These are phyloP conservation scores for Fraxinus latifolia DNA, from an alignment of 305 asterid species.

Conservation along the genomic window DNA sequence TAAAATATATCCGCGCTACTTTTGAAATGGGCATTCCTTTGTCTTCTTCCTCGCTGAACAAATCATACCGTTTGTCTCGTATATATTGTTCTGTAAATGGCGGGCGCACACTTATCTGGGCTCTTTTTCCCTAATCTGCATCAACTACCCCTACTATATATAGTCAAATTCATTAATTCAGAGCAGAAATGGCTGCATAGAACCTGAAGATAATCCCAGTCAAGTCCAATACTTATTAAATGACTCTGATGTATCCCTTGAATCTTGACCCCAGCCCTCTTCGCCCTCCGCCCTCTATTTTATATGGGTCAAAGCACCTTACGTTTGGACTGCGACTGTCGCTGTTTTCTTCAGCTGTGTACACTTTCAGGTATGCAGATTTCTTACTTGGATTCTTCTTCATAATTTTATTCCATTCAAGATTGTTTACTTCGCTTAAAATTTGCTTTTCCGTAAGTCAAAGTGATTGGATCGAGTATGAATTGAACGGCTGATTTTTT, in stretches of 20 bases:
- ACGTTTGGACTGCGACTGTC: not conserved
- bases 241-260: not conserved
- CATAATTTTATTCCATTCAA: not conserved
- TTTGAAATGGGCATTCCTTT: not conserved
- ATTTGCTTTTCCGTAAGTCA: not conserved
- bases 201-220: not conserved
- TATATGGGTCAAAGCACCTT: not conserved
- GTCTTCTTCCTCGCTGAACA: not conserved
- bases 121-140: not conserved
- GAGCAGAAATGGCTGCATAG: not conserved
- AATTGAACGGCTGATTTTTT: not conserved
- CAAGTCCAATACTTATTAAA: not conserved
- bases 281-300: not conserved
- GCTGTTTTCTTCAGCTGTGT: not conserved
- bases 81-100: not conserved
- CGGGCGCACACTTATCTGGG: not conserved
- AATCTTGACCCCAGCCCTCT: not conserved
- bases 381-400: not conserved
- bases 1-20: not conserved
- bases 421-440: not conserved
- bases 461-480: not conserved
- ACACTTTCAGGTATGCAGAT: not conserved
- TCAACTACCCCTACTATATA: not conserved
- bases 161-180: not conserved
- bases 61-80: not conserved